Base-by-base conservation (phyloP, 2,329 filamentous ascomycete species). In the Talaromyces pinophilus region DNA sequence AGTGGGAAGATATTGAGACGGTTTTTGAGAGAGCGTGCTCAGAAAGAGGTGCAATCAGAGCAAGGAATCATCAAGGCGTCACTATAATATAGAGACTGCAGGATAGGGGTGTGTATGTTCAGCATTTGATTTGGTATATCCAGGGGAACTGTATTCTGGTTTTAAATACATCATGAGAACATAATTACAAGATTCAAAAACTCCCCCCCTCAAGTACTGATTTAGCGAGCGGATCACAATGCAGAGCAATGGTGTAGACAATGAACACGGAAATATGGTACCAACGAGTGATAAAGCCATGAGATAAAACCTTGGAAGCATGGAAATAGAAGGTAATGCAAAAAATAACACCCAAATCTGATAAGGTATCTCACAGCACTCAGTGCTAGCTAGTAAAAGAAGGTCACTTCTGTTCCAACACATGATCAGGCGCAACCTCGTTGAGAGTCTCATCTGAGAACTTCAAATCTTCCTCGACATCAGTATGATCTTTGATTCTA, bases 401-500 rank as follows among this genome's bases (percentile, higher is more conserved):
- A 57, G 48, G 11, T 60, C 40, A 64, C 52, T 59, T 64, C 52
- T 59, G 17, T 46, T 44, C 57, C 19, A 40, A 19, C 3, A 46
- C 22, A 17, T 40, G 30, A 44, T 52, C 33, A 25, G 59, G 59
- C 19, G 59, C 64, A 40, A 66, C 59, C 42, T 67, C 65, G 1
- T 64, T 87, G 17, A 90, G 74, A 0, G 90, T 95, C 84, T 95
- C 92, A 73, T 96, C 93, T 22, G 90, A 92, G 77, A 92, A 93
- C 75, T 88, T 88, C 62, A 97, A 82, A 78, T 97, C 93, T 63
- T 93, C 89, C 78, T 94, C 92, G 4, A 96, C 73, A 1, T 86
- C 77, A n/a, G 92, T 87, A n/a, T 89, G 90, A 72, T 97, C 92
- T 76, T 90, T 86, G 77, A 97, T 90, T 81, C 90, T 90, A 72